Base-by-base conservation (phyloP, 1,284 basidiomycete genomes). In the Pisolithus thermaeus region DNA sequence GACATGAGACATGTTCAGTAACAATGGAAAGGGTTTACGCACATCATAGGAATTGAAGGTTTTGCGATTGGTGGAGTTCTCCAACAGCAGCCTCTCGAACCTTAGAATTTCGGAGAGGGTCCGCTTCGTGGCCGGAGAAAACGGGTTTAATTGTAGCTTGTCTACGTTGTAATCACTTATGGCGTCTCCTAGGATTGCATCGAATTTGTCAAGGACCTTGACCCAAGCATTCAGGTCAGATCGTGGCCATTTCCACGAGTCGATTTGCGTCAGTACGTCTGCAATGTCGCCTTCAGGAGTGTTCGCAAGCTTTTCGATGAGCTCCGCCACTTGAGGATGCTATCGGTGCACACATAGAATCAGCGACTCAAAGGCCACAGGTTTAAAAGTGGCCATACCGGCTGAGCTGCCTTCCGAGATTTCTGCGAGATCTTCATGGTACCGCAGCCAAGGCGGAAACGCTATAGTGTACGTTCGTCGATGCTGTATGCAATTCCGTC, bases 161-260 rank as follows among this genome's bases (percentile, higher is more conserved):
- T 91, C 87, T 57, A 92, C 76, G 53, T 84, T 81, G 69, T 98
- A 96, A 70, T 88, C 86, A 56, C 78, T 78, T 67, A 96, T 89
- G 56, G 87, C 77, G 45, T 83, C 80, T 64, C 90, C 92, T 57
- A 99, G 79, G 56, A 97, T 84, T 54, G 76, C 73, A 71, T 98
- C 97, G 68, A 99, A 96, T 67, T 91, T 90, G 76, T 99, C 96
- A 46, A 99, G 83, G 52, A 95, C 90, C 63, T 86, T 86, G 63
- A 92, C 87, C 97, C 97, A 99, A 52, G 91, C 87, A 73, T 97
- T 93, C 54, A 99, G 80, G 76, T 99, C 97, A 52, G 94, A 96
- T 58, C 97, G 83, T 27, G 95, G 92, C 88, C 92, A 99, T 70
- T 82, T 87, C 97, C 97, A 99, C 16, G 74, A 69, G 59, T 86